Evolutionary conservation across 768 basidiomycete genomes (phyloP).

Genomic region (Agrocybe pediades): DNA sequence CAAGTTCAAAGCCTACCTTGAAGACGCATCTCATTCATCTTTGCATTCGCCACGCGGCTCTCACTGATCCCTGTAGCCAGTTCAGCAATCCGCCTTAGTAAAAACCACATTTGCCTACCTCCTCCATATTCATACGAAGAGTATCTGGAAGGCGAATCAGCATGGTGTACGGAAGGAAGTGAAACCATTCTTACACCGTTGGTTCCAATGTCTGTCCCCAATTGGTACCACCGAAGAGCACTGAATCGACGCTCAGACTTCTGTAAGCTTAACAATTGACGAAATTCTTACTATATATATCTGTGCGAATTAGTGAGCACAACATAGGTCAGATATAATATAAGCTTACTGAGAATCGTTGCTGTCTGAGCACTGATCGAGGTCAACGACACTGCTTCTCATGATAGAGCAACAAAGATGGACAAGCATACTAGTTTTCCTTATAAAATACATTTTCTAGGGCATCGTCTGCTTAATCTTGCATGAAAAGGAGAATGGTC

Average conservation of each 20-base stretch:
- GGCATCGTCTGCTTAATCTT: slow-evolving; percentile 1
- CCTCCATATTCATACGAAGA: slow-evolving; percentile 67
- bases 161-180: background rate
- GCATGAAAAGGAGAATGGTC: background rate
- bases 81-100: background rate
- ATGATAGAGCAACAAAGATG: background rate
- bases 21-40: slow-evolving; percentile 57
- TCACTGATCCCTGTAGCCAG: slow-evolving; percentile 48
- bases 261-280: slow-evolving; percentile 4
- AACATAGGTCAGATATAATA: slow-evolving; percentile 12
- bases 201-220: slow-evolving; percentile 62
- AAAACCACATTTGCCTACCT: slow-evolving; percentile 6
- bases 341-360: slow-evolving; percentile 48
- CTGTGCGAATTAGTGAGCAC: slow-evolving; percentile 24
- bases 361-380: slow-evolving; percentile 42
- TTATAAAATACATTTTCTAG: slow-evolving; percentile 55
- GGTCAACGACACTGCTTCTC: background rate
- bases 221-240: slow-evolving; percentile 67
- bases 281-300: slow-evolving; percentile 43
- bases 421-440: slow-evolving; percentile 44
- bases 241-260: slow-evolving; percentile 18
- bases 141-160: slow-evolving; percentile 22
- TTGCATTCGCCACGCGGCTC: slow-evolving; percentile 46
- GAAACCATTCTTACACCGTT: slow-evolving; percentile 36
- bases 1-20: no score